Base-by-base conservation (phyloP, 2,329 filamentous ascomycete species). In the Dactylellina haptotyla region DNA sequence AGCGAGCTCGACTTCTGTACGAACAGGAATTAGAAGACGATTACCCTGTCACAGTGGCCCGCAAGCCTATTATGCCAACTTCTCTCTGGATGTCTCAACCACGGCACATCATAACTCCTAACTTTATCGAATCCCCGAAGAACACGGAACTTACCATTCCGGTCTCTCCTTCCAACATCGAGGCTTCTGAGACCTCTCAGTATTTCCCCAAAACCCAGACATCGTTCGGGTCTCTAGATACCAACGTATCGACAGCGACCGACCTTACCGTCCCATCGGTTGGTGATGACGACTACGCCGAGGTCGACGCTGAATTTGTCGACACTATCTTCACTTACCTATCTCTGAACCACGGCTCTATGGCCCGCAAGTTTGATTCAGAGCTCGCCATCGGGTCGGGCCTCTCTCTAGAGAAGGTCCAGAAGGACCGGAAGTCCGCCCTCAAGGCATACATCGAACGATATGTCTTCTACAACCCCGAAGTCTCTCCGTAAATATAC, bases 391-490 rank as follows among this genome's bases (percentile, higher is more conserved):
- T 73, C 26, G 69, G 69, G 43, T 73, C 69, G 4, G 69, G 69
- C 37, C 66, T 62, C 46, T 46, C 61, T n/a, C 25, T 73, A 23
- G 69, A 73, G 14, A 73, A 73, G 32, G 69, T 73, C 5, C 23
- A 26, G 32, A 14, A 66, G 18, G 69, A 73, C 61, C 61, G 69
- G 34, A 73, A 73, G 25, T 41, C 23, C 41, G 69, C 69, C 50
- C 45, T 73, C n/a, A 73, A 73, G 48, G 45, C 32, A 12, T 73
- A 73, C 23, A 73, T 73, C 28, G 69, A 73, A 50, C 61, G 69
- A 73, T 73, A 73, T 32, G 57, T 73, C 46, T 73, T 66, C 48
- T 25, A 73, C 30, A 30, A 73, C 14, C 69, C 69, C 3, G 69
- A 73, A 3, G 39, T 73, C 28, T 30, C 53, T 25, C 30, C 56